These are phyloP conservation scores for Aspergillus ibericus DNA, from an alignment of 2,329 filamentous ascomycete genomes.

Conservation along the genomic window DNA sequence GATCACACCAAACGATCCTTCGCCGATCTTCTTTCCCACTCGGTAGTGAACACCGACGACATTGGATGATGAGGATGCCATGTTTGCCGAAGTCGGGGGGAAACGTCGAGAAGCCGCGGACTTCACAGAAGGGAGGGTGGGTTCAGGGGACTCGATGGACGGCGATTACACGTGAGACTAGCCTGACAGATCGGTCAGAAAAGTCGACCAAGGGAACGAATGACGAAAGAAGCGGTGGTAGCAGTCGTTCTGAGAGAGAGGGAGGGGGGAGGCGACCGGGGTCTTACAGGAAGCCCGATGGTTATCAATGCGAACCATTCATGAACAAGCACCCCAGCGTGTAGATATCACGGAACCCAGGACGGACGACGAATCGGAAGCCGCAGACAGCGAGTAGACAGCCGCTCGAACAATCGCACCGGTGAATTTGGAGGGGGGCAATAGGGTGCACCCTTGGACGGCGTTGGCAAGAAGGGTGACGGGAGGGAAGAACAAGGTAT, in stretches of 20 bases:
- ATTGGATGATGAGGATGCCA: conserved; percentile 90
- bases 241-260: background rate
- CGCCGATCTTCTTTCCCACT: conserved; percentile 98
- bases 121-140: conserved; percentile 13
- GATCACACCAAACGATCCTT: conserved; percentile 97
- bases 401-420: conserved; percentile 12
- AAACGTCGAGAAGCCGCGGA: conserved; percentile 13
- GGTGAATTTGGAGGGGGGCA: conserved; percentile 5
- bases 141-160: conserved; percentile 16
- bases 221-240: background rate
- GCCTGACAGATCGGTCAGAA: conserved; percentile 5
- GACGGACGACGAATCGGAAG: conserved; percentile 9
- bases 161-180: conserved; percentile 22
- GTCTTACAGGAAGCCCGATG: conserved; percentile 18
- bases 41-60: conserved; percentile 98
- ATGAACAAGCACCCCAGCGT: conserved; percentile 12
- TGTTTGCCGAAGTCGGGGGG: conserved; percentile 36
- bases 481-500: conserved; percentile 6
- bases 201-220: conserved; percentile 12
- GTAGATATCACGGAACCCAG: background rate
- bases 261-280: background rate
- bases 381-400: conserved; percentile 1
- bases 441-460: conserved; percentile 3
- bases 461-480: conserved; percentile 9
- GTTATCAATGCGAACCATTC: conserved; percentile 21